Conservation (phyloP, 805 yeast genomes). For the Kuraishia molischiana region DNA sequence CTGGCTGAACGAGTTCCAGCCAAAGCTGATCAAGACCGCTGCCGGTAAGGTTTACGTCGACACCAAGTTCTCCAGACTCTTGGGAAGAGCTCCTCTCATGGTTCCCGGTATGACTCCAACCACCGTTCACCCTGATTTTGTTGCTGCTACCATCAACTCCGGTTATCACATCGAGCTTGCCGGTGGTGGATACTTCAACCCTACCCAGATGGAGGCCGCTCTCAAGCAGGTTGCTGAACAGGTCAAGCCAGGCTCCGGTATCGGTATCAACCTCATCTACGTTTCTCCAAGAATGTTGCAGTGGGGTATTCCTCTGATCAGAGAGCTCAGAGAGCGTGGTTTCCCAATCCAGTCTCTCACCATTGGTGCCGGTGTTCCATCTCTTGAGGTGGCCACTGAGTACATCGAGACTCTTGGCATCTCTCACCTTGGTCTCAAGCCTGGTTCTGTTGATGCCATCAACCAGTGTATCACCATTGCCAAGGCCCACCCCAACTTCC, state of each 20-base stretch:
- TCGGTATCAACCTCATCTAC: constrained; percentile 86
- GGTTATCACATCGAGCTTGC: constrained; percentile 97
- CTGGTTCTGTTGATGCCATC: constrained; percentile 94
- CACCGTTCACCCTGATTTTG: constrained; percentile 90
- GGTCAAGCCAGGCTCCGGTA: constrained; percentile 79
- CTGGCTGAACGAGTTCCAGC: constrained; percentile 86
- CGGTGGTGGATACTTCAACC: constrained; percentile 95
- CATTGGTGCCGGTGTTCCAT: constrained; percentile 99
- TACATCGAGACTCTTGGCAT: constrained; percentile 88
- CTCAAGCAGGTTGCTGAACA: constrained; percentile 60
- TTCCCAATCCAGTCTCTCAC: constrained; percentile 94
- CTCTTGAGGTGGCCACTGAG: constrained; percentile 93
- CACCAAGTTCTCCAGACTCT: constrained; percentile 84
- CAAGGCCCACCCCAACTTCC: constrained; percentile 92
- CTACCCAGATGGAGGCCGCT: constrained; percentile 63
- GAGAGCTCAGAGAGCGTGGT: constrained; percentile 79
- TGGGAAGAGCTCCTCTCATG: constrained; percentile 93
- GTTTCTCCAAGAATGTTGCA: constrained; percentile 97
- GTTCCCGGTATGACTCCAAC: constrained; percentile 99
- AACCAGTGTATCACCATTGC: constrained; percentile 83
- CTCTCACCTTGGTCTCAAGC: constrained; percentile 92
- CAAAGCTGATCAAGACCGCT: constrained; percentile 69
- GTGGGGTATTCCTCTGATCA: constrained; percentile 97
- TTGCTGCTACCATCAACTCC: constrained; percentile 87
- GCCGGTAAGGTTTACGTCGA: constrained; percentile 76